phyloP scores from a whole-genome alignment of 345 rosid species.

The Bruguiera gymnorhiza region DNA sequence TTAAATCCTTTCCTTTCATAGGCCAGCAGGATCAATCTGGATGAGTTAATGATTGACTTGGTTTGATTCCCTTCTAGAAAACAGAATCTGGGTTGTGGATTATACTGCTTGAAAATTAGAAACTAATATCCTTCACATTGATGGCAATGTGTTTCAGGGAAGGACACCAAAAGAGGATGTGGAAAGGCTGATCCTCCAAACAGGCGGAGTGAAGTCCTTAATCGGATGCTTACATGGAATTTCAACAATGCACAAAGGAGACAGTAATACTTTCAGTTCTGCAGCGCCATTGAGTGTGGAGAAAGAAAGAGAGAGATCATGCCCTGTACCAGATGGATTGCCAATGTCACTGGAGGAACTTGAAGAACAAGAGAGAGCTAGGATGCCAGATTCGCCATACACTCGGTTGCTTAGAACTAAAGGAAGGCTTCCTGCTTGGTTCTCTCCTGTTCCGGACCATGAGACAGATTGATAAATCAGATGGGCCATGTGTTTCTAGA shows the following conservation, averaged over 20 bases:
- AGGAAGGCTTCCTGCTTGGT: slow-evolving; percentile 73
- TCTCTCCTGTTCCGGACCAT: slow-evolving; percentile 64
- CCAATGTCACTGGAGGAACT: slow-evolving; percentile 66
- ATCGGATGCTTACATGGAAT: slow-evolving; percentile 62
- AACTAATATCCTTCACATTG: neutral
- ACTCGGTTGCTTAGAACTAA: slow-evolving; percentile 62
- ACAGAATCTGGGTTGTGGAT: too few species aligned
- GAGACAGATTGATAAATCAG: slow-evolving; percentile 49
- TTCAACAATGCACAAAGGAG: slow-evolving; percentile 41
- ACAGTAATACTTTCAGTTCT: slow-evolving; percentile 16
- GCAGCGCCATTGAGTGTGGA: slow-evolving; percentile 21
- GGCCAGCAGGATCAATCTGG: too few species aligned
- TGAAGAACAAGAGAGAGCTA: slow-evolving; percentile 72
- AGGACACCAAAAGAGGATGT: slow-evolving; percentile 52
- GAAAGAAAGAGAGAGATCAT: slow-evolving; percentile 21
- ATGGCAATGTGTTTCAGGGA: slow-evolving; percentile 35
- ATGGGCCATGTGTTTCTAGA: neutral
- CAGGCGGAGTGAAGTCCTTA: slow-evolving; percentile 65
- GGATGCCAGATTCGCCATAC: slow-evolving; percentile 70
- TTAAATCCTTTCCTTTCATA: too few species aligned
- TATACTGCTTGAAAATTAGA: too few species aligned
- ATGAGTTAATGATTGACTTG: too few species aligned
- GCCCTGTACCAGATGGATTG: slow-evolving; percentile 71
- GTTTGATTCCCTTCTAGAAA: too few species aligned
- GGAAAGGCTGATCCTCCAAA: slow-evolving; percentile 57